Percentiles rank a stretch among this genome's conserved stretches.
Conservation (phyloP, 306 rosid genomes). For the Chamaecrista fasciculata region DNA sequence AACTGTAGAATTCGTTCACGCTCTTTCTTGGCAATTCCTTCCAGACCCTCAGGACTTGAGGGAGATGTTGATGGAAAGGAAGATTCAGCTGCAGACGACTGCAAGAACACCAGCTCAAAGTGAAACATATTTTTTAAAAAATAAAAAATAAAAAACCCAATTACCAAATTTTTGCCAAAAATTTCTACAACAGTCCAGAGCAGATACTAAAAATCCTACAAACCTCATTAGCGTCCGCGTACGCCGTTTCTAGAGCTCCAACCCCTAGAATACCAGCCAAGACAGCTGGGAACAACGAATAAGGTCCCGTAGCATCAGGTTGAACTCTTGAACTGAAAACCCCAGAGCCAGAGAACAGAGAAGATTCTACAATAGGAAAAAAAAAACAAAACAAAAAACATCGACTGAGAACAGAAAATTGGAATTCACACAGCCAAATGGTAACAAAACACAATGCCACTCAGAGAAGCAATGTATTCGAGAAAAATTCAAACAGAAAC, state of each 20-base stretch:
- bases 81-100: conserved; percentile 15
- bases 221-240: conserved; percentile 60
- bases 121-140: no score
- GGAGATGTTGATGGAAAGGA: background rate
- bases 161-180: background rate
- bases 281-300: conserved; percentile 40
- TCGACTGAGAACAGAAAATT: background rate
- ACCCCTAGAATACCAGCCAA: conserved; percentile 57
- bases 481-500: background rate
- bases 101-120: background rate
- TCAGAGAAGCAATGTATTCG: background rate
- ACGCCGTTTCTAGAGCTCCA: conserved; percentile 43
- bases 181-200: background rate
- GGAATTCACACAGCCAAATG: background rate
- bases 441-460: background rate
- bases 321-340: conserved; percentile 26
- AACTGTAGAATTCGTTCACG: conserved; percentile 51
- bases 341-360: conserved; percentile 29
- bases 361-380: conserved; percentile 33
- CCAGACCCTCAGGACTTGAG: background rate
- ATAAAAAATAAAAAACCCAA: background rate
- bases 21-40: conserved; percentile 51
- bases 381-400: background rate
- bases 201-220: background rate
- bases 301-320: conserved; percentile 17